Evolutionary conservation across 1,284 basidiomycete genomes (phyloP).

Genomic region (Boletellus deceptivus): DNA sequence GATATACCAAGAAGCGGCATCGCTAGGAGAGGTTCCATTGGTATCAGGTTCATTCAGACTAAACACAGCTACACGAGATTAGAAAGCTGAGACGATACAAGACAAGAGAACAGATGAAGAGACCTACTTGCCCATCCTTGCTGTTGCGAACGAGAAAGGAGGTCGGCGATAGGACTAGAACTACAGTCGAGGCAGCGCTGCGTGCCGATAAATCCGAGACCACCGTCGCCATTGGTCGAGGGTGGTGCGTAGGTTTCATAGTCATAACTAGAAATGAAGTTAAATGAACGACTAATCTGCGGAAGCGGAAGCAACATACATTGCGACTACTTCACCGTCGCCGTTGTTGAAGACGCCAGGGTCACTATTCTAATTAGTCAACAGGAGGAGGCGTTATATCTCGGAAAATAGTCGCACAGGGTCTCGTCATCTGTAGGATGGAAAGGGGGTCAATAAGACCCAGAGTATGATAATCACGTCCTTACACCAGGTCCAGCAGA

Average conservation of each 20-base stretch:
- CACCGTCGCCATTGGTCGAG: slow-evolving; percentile 32
- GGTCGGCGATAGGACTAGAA: slow-evolving; percentile 37
- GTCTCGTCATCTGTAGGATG: slow-evolving; percentile 15
- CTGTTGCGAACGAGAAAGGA: slow-evolving; percentile 30
- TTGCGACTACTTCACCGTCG: slow-evolving; percentile 33
- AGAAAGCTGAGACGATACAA: background rate
- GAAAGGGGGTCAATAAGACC: slow-evolving; percentile 5
- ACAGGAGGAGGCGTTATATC: background rate
- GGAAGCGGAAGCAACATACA: slow-evolving; percentile 18
- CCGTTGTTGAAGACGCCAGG: slow-evolving; percentile 31
- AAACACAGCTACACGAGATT: slow-evolving; percentile 32
- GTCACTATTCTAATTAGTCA: slow-evolving; percentile 21
- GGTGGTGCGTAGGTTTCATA: slow-evolving; percentile 37
- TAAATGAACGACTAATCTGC: background rate
- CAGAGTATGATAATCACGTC: background rate
- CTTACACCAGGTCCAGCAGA: slow-evolving; percentile 28
- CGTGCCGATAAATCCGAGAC: slow-evolving; percentile 39
- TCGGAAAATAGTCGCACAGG: slow-evolving; percentile 13
- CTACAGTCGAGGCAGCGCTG: slow-evolving; percentile 37
- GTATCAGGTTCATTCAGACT: slow-evolving; percentile 38
- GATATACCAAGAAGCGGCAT: slow-evolving; percentile 38
- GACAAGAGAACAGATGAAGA: background rate
- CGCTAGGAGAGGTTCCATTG: slow-evolving; percentile 24
- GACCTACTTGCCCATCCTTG: slow-evolving; percentile 34
- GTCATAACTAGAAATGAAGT: slow-evolving; percentile 30